A percentile compares a stretch with the other conserved stretches of the same genome.
Evolutionary conservation across 192 early-diverging fungal species (phyloP).

Genomic region (Geranomyces variabilis): DNA sequence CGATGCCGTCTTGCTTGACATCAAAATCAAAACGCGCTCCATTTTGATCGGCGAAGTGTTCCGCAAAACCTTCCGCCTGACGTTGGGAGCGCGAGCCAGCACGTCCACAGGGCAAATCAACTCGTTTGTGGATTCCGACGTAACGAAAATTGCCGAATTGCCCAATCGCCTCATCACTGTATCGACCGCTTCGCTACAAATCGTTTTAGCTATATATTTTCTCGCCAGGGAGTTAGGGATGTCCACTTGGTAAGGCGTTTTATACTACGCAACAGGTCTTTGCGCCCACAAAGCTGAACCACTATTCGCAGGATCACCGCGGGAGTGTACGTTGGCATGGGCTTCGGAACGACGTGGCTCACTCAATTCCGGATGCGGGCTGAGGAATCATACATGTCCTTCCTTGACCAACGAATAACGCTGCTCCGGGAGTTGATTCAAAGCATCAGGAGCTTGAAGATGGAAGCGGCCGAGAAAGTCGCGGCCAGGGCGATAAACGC

Average conservation of each 20-base stretch:
- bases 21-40: neutral
- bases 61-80: slow-evolving; percentile 36
- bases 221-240: slow-evolving; percentile 4
- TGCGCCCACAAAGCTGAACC: no score
- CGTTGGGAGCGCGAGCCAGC: slow-evolving; percentile 17
- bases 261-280: no score
- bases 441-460: neutral
- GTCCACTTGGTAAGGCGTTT: neutral
- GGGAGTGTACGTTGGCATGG: slow-evolving; percentile 13
- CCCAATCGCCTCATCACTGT: neutral
- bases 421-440: neutral
- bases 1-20: neutral
- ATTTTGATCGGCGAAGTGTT: slow-evolving; percentile 33
- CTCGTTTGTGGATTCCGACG: neutral
- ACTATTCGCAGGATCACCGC: neutral
- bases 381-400: neutral
- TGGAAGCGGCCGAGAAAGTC: neutral
- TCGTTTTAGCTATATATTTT: neutral
- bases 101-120: neutral
- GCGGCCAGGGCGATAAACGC: neutral
- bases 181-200: neutral
- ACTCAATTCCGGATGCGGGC: neutral
- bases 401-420: neutral
- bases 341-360: neutral
- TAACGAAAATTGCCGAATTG: neutral